Conservation (phyloP, 1,139 yeast species). For the Martiniozyma asiatica region DNA sequence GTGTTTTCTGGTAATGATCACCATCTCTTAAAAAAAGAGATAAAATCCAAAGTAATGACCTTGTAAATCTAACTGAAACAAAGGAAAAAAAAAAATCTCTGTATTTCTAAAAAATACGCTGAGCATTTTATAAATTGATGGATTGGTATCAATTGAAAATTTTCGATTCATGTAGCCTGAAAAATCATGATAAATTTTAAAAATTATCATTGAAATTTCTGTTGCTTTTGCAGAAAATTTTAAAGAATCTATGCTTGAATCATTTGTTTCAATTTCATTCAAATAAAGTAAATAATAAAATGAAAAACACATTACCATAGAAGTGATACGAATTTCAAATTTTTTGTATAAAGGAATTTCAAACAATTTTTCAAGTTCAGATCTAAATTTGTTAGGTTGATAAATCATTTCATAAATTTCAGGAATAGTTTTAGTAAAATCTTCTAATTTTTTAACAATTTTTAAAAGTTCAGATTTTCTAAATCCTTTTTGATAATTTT, state of each 20-base stretch:
- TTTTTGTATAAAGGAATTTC: constrained; percentile 18
- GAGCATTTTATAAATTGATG: constrained; percentile 8
- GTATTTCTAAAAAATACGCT: constrained; percentile 19
- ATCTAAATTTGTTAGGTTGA: constrained; percentile 7
- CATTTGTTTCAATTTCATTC: constrained; percentile 14
- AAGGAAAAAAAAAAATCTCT: constrained; percentile 20
- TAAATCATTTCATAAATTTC: constrained; percentile 21
- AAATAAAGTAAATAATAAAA: constrained; percentile 22
- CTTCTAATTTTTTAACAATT: constrained; percentile 22
- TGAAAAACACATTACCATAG: constrained; percentile 14
- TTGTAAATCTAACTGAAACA: constrained; percentile 12
- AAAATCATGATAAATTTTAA: constrained; percentile 20
- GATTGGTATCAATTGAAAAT: constrained; percentile 11
- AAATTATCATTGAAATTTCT: constrained; percentile 20
- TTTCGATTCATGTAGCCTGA: constrained; percentile 16
- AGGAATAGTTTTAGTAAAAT: constrained; percentile 20
- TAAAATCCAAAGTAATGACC: constrained; percentile 18
- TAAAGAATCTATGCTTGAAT: constrained; percentile 6
- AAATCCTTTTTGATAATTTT: constrained; percentile 18
- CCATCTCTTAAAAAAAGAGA: constrained; percentile 20
- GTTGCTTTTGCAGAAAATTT: constrained; percentile 19
- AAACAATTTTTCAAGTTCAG: constrained; percentile 18
- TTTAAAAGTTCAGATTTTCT: constrained; percentile 22
- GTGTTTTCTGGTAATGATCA: constrained; percentile 11
- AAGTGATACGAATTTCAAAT: constrained; percentile 17